Base-by-base conservation (phyloP, 306 rosid species). In the Argentina anserina region DNA sequence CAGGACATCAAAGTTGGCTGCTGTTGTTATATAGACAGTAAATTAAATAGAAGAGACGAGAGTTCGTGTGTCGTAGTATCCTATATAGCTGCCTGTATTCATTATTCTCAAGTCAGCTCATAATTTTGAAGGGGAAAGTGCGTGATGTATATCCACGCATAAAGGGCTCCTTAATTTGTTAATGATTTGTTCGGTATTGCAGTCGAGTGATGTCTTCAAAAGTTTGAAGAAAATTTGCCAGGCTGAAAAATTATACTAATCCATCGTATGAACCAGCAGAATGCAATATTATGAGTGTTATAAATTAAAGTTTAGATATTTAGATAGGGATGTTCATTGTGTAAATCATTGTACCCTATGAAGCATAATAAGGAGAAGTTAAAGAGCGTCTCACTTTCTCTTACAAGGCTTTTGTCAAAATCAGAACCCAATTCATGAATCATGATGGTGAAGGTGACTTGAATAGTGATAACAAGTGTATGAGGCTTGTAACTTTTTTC, bases 1-100 rank as follows among this genome's bases (percentile, higher is more conserved):
- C 70, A 87, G 75, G 83, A 81, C 67, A 70, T 26, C 77, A 50
- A 31, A 28, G 5, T 31, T 15, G n/a, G 65, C 65, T 59, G 40
- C 65, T 6, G 10, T 59, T 13, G 40, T 31, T 59, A 31, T 33
- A 4, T 59, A 59, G 1, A 56, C 7, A 25, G 39, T 31, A 15
- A 13, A 59, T 59, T 29, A 13, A 59, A 29, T 29, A 14, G 62
- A 59, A 14, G 65, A 59, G 21, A 11, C 6, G 17, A 25, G 14
- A 55, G 65, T 36, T 59, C 29, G 10, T 47, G 20, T 5, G 52
- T 8, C 7, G 6, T 46, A 46, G 52, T 43, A 15, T 15, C 52
- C 52, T 46, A 55, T 23, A 2, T 3, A n/a, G n/a, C 15, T 13
- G 37, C 63, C 36, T 56, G 36, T 56, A 28, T 56, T 11, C 36